These are phyloP conservation scores for Chalciporus sp. DNA, from an alignment of 1,284 basidiomycete genomes.

Conservation along the genomic window DNA sequence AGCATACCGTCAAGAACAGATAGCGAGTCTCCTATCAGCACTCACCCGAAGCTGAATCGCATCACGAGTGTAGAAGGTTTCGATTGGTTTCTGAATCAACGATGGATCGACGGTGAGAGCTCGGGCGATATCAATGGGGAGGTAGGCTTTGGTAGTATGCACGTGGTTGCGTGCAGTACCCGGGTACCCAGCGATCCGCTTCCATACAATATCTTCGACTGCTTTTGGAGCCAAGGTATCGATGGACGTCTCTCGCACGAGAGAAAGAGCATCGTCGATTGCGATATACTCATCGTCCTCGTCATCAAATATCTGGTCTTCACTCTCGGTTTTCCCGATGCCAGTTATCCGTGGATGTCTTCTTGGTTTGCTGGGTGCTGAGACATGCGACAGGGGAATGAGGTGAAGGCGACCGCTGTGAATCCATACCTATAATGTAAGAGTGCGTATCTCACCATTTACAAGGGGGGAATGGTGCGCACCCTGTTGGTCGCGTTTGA, in stretches of 20 bases:
- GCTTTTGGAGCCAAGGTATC: constrained; percentile 60
- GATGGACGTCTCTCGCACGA: constrained; percentile 56
- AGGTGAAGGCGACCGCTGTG: constrained; percentile 82
- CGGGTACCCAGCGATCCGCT: constrained; percentile 77
- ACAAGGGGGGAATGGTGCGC: constrained; percentile 40
- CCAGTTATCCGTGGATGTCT: constrained; percentile 46
- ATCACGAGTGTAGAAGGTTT: constrained; percentile 93
- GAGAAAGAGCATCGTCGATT: constrained; percentile 64
- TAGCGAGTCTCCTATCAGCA: constrained; percentile 5
- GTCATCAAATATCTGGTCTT: constrained; percentile 42
- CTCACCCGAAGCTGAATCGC: constrained; percentile 83
- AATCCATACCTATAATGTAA: constrained; percentile 81
- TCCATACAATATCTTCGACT: constrained; percentile 69
- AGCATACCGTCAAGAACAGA: constrained; percentile 6
- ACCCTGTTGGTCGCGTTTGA: constrained; percentile 91
- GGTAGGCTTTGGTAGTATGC: constrained; percentile 78
- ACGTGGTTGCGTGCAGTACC: constrained; percentile 67
- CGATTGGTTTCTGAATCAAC: constrained; percentile 83
- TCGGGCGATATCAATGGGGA: constrained; percentile 79
- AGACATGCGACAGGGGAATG: constrained; percentile 76
- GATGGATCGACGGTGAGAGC: constrained; percentile 66
- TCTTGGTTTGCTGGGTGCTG: constrained; percentile 60
- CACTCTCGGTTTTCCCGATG: constrained; percentile 50
- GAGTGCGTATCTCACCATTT: constrained; percentile 35
- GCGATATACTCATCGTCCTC: constrained; percentile 59